phyloP scores from a whole-genome alignment of 345 rosid genomes.

The Geranium brycei region DNA sequence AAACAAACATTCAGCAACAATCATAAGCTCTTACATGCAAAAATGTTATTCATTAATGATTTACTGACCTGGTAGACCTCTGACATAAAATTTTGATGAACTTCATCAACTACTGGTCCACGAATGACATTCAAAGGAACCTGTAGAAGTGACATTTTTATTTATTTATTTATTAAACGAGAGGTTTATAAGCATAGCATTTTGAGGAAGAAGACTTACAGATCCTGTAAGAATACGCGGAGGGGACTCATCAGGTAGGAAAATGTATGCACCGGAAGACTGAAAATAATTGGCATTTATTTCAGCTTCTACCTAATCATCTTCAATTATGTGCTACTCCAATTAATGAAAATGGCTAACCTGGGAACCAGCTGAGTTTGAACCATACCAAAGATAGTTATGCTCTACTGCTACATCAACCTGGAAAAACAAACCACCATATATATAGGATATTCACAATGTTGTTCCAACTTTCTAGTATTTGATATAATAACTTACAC shows the following conservation, averaged over 20 bases:
- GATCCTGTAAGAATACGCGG: constrained; percentile 35
- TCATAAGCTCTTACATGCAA: no score
- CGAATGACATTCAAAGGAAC: constrained; percentile 40
- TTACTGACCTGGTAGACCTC: constrained; percentile 62
- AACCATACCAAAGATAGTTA: constrained; percentile 70
- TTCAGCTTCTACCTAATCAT: neutral
- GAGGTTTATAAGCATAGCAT: neutral
- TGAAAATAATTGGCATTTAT: constrained; percentile 13
- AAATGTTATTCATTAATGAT: no score
- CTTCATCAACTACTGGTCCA: constrained; percentile 63
- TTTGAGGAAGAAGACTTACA: constrained; percentile 17
- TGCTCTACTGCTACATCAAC: constrained; percentile 55
- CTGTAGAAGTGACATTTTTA: constrained; percentile 15
- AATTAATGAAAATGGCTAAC: no score
- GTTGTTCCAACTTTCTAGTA: no score
- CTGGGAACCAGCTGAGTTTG: constrained; percentile 21
- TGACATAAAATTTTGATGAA: constrained; percentile 60
- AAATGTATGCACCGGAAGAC: constrained; percentile 72
- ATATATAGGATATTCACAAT: neutral
- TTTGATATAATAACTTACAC: constrained; percentile 27
- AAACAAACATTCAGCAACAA: constrained; percentile 2
- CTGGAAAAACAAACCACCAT: constrained; percentile 20
- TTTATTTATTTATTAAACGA: no score
- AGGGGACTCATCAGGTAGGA: constrained; percentile 42
- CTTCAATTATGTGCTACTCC: neutral